Conservation (phyloP, 2,329 filamentous ascomycete species). For the Colletotrichum trifolii region DNA sequence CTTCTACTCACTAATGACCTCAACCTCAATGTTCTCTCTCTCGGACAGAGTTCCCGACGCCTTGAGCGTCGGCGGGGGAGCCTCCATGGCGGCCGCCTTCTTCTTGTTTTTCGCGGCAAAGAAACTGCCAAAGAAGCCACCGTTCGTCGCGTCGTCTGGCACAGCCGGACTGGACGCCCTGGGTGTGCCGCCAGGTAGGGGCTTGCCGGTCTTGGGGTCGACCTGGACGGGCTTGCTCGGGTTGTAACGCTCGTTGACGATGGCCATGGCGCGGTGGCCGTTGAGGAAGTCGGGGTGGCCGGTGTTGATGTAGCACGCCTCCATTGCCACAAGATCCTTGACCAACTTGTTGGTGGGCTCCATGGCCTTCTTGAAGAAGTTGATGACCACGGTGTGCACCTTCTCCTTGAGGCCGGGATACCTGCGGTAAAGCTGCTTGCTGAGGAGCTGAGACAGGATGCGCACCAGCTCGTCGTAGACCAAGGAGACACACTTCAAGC, state of each 20-base stretch:
- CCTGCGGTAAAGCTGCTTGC: slow-evolving; percentile 89
- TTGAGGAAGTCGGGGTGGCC: slow-evolving; percentile 98
- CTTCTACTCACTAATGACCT: slow-evolving; percentile 87
- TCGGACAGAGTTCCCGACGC: slow-evolving; percentile 94
- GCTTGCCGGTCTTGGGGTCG: slow-evolving; percentile 98
- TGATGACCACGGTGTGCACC: slow-evolving; percentile 90
- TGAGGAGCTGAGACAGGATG: slow-evolving; percentile 89
- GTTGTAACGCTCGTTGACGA: slow-evolving; percentile 93
- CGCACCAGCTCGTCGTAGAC: slow-evolving; percentile 98
- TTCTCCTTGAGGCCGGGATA: slow-evolving; percentile 98
- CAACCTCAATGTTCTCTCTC: slow-evolving; percentile 94
- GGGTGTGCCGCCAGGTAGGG: slow-evolving; percentile 76
- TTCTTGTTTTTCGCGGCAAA: slow-evolving; percentile 99
- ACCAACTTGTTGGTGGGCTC: slow-evolving; percentile 98
- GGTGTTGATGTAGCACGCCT: slow-evolving; percentile 97
- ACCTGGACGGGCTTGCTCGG: slow-evolving; percentile 89
- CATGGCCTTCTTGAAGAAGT: slow-evolving; percentile 98
- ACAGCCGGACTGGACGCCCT: slow-evolving; percentile 82
- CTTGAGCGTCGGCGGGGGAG: slow-evolving; percentile 91
- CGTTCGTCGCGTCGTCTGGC: slow-evolving; percentile 65
- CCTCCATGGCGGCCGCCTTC: slow-evolving; percentile 99
- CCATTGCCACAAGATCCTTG: slow-evolving; percentile 92
- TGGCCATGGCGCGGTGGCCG: slow-evolving; percentile 96
- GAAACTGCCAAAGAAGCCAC: slow-evolving; percentile 97
- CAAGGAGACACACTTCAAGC: slow-evolving; percentile 94